Base-by-base conservation (phyloP, 768 basidiomycete genomes). In the Lentinula sp. region DNA sequence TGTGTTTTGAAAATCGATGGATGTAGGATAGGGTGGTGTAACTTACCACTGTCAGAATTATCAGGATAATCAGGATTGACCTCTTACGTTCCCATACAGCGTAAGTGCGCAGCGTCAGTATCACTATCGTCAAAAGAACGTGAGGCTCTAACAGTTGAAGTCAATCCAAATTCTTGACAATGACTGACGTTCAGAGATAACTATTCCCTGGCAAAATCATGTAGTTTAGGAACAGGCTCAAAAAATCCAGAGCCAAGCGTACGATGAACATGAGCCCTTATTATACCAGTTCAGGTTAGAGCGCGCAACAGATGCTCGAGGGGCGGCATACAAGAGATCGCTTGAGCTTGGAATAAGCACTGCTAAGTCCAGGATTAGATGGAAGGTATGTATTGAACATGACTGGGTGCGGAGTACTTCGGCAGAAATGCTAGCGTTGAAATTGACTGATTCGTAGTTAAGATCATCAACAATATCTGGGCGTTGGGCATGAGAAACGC, bases 31-130 rank as follows among this genome's bases (percentile, higher is more conserved):
- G 48, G 36, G 8, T 15, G 16, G 33, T 66, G 23, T 8, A 15
- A 18, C 72, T 52, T 60, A 70, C 71, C 20, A 63, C 12, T 15
- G 68, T 65, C 16, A 74, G 67, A 18, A 68, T 37, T 23, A 65
- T 71, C 6, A 78, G 69, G 23, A 71, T 68, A 15, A 75, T 58
- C 9, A 74, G 63, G 6, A 79, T 69, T 9, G 67, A 53, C 8
- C 72, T 75, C 57, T 68, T 72, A 16, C 77, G 67, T 62, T 75
- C 75, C 76, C 76, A 80, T 23, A 80, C 72, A 3, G 78, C 79
- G 58, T 78, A 77, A 8, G 78, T 79, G 5, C 78, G 77, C 6
- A 80, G 62, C 65, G 77, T 71, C 9, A 80, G 69, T 35, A 79
- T 76, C 5, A 66, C 75, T 79, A 57, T 4, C 9, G 15, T 28